Percentiles rank a stretch among this genome's conserved stretches.
phyloP scores from a whole-genome alignment of 129 eudicot genomes.

The Sambucus nigra region DNA sequence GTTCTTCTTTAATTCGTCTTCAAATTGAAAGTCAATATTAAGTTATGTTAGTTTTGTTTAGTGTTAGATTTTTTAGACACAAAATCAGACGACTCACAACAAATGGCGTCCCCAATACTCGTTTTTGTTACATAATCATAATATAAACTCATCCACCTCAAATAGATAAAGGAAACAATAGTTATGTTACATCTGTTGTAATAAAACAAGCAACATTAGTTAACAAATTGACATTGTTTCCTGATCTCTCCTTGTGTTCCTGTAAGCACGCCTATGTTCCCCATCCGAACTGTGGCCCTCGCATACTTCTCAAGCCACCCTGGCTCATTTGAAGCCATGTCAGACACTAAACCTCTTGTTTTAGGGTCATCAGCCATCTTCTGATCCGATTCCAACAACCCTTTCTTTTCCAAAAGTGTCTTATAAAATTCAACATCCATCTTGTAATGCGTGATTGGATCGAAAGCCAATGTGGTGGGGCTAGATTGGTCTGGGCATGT shows the following conservation, averaged over 20 bases:
- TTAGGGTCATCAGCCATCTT: slow-evolving; percentile 7
- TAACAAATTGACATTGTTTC: slow-evolving; percentile 19
- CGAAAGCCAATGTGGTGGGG: slow-evolving; percentile 4
- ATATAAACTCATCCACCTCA: too few relatives aligned
- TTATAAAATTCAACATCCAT: slow-evolving; percentile 17
- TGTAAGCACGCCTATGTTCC: slow-evolving; percentile 18
- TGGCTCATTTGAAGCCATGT: slow-evolving; percentile 7
- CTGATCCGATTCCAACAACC: slow-evolving; percentile 22
- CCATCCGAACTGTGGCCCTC: slow-evolving; percentile 3
- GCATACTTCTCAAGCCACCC: slow-evolving; percentile 11
- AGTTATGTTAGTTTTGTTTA: too few relatives aligned
- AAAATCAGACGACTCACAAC: too few relatives aligned
- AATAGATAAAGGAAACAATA: neutral
- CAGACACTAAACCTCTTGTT: slow-evolving; percentile 1
- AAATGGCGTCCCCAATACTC: too few relatives aligned
- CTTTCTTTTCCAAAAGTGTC: slow-evolving; percentile 10
- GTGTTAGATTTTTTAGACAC: too few relatives aligned
- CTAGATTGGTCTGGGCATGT: neutral
- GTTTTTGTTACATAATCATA: too few relatives aligned
- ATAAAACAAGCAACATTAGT: slow-evolving; percentile 2
- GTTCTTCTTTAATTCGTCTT: too few relatives aligned
- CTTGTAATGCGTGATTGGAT: neutral
- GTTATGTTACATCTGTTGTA: neutral
- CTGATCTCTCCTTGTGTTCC: slow-evolving; percentile 23
- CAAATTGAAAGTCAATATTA: too few relatives aligned